Evolutionary conservation across 768 basidiomycete species (phyloP), one percentile per base, ranked within the genome.

Genomic region (Mycena sanguinolenta): DNA sequence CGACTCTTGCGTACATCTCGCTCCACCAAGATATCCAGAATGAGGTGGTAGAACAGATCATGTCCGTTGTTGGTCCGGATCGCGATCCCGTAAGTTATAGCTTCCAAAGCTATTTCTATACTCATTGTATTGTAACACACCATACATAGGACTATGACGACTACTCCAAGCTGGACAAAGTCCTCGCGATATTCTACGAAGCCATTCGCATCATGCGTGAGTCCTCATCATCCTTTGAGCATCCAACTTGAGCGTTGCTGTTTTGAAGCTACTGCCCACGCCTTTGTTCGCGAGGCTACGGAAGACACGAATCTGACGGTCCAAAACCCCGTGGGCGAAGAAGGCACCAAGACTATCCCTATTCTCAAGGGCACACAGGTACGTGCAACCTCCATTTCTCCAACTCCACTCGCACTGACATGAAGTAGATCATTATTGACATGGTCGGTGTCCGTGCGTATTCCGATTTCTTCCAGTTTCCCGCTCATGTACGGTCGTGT

Each of bases 1-100:
- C 82, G 13, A 84, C 86, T 0, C 73, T 89, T 13, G 87, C 81
- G 0, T 83, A 84, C 73, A 77, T 90, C 19, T 81, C 85, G 1
- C 63, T 86, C 16, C 71, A 87, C 73, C 79, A 83, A 8, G 84
- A 86, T 16, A 78, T 86, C 21, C 88, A 89, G 76, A 78, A 86
- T 19, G 86, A 86, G 68, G 79, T 87, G 8, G 78, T 84, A 67
- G 77, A 84, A 17, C 83, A 89, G 42, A 84, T 88, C 21, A 65
- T 79, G 14, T 73, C 75, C 8, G 79, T 85, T 38, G 76, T 86
- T 52, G 83, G 82, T 9, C 63, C 68, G 52, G 76, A 79, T 25
- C 76, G 77, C 13, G 82, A 82, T 65, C 83, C 82, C 32, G 82
- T 84, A 63, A 34, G 46, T 14, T 12, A 12, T 60, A 34, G 4